These are phyloP conservation scores for Zoysia matrella DNA, from an alignment of 202 grass and related monocot genomes.

Conservation along the genomic window DNA sequence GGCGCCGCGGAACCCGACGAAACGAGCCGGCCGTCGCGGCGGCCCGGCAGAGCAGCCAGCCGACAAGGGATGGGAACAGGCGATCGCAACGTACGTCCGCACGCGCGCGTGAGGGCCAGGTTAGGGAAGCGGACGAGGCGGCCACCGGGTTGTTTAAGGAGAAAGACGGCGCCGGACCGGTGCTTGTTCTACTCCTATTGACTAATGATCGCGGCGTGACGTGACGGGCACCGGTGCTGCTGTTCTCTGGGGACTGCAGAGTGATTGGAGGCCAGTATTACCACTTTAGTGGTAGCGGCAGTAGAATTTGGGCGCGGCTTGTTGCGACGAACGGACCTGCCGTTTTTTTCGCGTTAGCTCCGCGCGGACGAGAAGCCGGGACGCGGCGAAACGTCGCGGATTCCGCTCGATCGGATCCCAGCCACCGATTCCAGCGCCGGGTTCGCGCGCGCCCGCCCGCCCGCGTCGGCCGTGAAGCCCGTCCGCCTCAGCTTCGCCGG, in stretches of 20 bases:
- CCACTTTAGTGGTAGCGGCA: not conserved
- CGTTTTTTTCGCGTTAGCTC: not conserved
- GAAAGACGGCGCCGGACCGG: conserved; percentile 8
- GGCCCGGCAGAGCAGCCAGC: not conserved
- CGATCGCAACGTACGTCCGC: not conserved
- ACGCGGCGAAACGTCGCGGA: not conserved
- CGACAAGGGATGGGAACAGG: conserved; percentile 10
- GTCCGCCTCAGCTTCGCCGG: too few relatives aligned
- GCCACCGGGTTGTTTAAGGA: not conserved
- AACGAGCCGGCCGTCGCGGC: not conserved
- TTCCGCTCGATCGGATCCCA: not conserved
- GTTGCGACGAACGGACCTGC: not conserved
- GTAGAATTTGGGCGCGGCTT: not conserved
- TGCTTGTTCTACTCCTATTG: not conserved
- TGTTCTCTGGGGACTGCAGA: not conserved
- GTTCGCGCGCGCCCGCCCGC: not conserved
- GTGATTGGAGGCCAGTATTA: not conserved
- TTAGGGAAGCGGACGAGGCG: not conserved
- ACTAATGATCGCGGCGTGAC: not conserved
- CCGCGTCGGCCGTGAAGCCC: too few relatives aligned
- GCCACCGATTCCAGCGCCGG: not conserved
- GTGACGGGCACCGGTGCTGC: not conserved
- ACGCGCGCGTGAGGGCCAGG: not conserved
- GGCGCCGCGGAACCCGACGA: conserved; percentile 19
- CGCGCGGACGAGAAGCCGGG: not conserved